phyloP scores from a whole-genome alignment of 1,139 yeast species.

The Blastobotrys ciferrii region DNA sequence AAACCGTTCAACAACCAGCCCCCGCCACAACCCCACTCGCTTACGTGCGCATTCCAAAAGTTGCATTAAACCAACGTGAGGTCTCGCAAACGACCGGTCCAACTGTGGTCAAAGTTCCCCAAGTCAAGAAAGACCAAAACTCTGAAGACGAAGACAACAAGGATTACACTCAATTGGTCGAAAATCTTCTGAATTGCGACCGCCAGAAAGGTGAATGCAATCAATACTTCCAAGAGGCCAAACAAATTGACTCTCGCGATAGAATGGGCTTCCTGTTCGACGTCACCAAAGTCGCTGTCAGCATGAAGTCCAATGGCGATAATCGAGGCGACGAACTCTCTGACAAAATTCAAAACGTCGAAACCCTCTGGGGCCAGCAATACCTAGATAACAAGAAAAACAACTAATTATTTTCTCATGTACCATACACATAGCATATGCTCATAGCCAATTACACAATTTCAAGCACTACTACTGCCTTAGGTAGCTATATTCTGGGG shows the following conservation, averaged over 20 bases:
- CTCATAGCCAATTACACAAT: too few species aligned
- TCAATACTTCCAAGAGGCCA: slow-evolving; percentile 2
- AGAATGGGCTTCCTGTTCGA: slow-evolving; percentile 4
- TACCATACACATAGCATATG: too few species aligned
- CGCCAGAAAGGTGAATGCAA: slow-evolving; percentile 1
- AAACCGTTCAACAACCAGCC: background rate
- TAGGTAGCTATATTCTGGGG: too few species aligned
- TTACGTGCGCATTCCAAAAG: slow-evolving; percentile 1
- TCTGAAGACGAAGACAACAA: background rate
- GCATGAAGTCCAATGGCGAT: background rate
- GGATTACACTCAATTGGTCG: background rate
- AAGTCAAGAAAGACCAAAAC: background rate
- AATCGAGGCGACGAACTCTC: slow-evolving; percentile 5
- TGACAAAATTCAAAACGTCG: slow-evolving; percentile 6
- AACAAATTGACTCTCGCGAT: background rate
- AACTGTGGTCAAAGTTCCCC: background rate
- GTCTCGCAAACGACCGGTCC: background rate
- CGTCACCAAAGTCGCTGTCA: slow-evolving; percentile 5
- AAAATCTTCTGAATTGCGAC: slow-evolving; percentile 4
- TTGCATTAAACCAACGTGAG: background rate
- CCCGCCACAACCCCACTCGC: slow-evolving; percentile 1
- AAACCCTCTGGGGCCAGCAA: slow-evolving; percentile 7
- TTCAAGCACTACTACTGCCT: too few species aligned
- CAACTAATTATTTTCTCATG: too few species aligned
- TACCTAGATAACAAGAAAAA: background rate